Conservation (phyloP, 176 grass and related monocot species). For the Cenchrus fungigraminus region DNA sequence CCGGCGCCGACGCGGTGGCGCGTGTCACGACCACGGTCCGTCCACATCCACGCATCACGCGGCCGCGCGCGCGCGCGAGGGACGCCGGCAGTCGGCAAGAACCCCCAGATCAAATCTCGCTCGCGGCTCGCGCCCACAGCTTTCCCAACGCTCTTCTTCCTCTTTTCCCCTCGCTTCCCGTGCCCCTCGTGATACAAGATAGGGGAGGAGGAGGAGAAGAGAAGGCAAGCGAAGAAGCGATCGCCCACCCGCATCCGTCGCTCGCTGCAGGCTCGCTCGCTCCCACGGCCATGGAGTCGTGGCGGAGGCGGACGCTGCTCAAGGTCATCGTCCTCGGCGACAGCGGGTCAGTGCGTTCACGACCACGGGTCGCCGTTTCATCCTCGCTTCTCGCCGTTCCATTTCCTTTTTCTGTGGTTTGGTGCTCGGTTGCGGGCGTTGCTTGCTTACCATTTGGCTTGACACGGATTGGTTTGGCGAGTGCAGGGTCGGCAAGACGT, state of each 20-base stretch:
- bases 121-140: too few relatives aligned
- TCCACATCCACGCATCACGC: not conserved
- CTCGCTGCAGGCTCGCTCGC: not conserved
- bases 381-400: not conserved
- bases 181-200: slow-evolving; percentile 57
- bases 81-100: not conserved
- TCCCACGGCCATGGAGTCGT: slow-evolving; percentile 29
- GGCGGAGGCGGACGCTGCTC: slow-evolving; percentile 64
- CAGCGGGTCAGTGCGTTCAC: slow-evolving; percentile 46
- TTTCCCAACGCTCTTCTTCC: not conserved
- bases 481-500: slow-evolving; percentile 94
- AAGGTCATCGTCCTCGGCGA: slow-evolving; percentile 78
- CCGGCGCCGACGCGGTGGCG: not conserved
- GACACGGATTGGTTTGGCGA: not conserved
- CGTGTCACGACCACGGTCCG: not conserved
- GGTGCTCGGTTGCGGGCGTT: not conserved
- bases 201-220: not conserved
- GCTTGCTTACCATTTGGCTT: not conserved
- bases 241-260: not conserved
- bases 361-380: not conserved
- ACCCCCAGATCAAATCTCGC: slow-evolving; percentile 1
- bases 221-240: not conserved
- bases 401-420: not conserved
- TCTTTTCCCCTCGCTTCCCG: slow-evolving; percentile 37
- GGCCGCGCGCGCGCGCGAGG: not conserved